phyloP scores from a whole-genome alignment of 139 green algal species.

The Edaphochlamys debaryana region DNA sequence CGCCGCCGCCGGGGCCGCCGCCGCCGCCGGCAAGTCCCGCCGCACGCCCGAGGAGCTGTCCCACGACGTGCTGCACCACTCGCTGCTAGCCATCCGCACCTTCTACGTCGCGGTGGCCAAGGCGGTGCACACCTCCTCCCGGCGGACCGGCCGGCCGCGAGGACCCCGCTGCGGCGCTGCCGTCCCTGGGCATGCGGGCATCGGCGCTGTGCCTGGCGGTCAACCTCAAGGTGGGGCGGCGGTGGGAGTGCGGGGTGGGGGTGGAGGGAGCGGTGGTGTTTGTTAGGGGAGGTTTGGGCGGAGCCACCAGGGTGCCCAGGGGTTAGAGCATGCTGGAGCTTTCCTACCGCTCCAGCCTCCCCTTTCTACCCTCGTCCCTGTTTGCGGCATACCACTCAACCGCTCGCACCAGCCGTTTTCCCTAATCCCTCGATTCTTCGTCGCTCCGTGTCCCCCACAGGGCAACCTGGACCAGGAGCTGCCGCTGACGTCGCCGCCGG shows the following conservation, averaged over 20 bases:
- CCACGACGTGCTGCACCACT: constrained; percentile 80
- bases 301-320: too few relatives aligned
- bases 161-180: constrained; percentile 27
- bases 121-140: constrained; percentile 79
- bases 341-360: too few relatives aligned
- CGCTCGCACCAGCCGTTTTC: too few relatives aligned
- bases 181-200: constrained; percentile 66
- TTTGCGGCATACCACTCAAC: too few relatives aligned
- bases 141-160: constrained; percentile 45
- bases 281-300: too few relatives aligned
- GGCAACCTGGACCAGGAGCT: constrained; percentile 62
- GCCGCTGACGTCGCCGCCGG: constrained; percentile 18
- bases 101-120: constrained; percentile 84
- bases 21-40: constrained; percentile 36
- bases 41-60: constrained; percentile 74
- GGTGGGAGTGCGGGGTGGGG: too few relatives aligned
- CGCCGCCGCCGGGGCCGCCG: background rate
- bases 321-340: too few relatives aligned
- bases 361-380: too few relatives aligned
- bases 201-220: constrained; percentile 74
- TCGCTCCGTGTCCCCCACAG: too few relatives aligned
- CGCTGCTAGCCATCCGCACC: constrained; percentile 68
- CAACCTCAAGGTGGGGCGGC: too few relatives aligned
- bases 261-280: too few relatives aligned
- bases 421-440: too few relatives aligned